phyloP scores from a whole-genome alignment of 768 basidiomycete species.

The Dentipellis sp. region DNA sequence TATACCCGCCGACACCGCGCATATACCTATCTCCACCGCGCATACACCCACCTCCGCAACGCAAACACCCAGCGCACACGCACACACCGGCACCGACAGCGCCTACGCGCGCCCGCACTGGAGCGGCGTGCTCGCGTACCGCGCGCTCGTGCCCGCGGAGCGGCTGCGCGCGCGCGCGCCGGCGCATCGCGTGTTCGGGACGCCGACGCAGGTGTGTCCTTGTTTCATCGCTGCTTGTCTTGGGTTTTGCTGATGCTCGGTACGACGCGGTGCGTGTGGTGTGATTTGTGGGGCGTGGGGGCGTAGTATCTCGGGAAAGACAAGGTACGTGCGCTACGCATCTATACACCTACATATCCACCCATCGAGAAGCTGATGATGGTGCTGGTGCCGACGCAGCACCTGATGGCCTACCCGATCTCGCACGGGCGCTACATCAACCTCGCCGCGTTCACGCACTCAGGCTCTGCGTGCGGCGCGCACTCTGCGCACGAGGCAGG shows the following conservation, averaged over 20 bases:
- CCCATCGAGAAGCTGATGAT: too few species aligned
- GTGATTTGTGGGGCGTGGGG: background rate
- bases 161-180: conserved; percentile 32
- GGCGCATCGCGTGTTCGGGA: conserved; percentile 37
- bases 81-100: conserved; percentile 31
- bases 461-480: too few species aligned
- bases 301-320: conserved; percentile 44
- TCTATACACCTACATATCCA: background rate
- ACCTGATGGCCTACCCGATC: conserved; percentile 54
- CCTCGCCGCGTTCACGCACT: conserved; percentile 9
- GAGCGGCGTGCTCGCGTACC: conserved; percentile 52
- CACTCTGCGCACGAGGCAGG: too few species aligned
- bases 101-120: conserved; percentile 40
- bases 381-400: too few species aligned
- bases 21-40: too few species aligned
- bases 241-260: background rate
- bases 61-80: too few species aligned
- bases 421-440: conserved; percentile 50
- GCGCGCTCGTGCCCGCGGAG: conserved; percentile 47
- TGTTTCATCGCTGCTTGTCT: background rate
- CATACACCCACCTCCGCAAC: too few species aligned
- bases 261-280: background rate
- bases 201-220: conserved; percentile 36
- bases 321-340: conserved; percentile 17
- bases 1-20: too few species aligned